Conservation (phyloP, 2,329 filamentous ascomycete species). For the Alternaria tenuissima region DNA sequence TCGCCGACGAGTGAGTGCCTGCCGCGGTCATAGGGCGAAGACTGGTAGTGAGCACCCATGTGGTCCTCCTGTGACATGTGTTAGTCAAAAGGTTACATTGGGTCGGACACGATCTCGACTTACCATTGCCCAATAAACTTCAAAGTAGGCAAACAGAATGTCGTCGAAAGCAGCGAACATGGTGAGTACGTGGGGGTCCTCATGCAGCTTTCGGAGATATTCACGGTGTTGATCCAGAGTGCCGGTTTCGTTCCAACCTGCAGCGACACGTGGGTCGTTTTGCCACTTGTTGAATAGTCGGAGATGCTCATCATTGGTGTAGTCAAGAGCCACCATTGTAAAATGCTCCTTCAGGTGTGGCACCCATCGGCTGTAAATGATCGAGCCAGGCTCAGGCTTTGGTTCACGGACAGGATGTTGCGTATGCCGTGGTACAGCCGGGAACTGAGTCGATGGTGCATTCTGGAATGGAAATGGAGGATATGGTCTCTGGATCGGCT, state of each 20-base stretch:
- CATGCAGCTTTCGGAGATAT: slow-evolving; percentile 73
- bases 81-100: slow-evolving; percentile 25
- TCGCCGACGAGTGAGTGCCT: slow-evolving; percentile 69
- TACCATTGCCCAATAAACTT: slow-evolving; percentile 79
- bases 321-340: slow-evolving; percentile 78
- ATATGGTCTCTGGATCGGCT: slow-evolving; percentile 52
- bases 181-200: slow-evolving; percentile 75
- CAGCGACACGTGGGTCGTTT: slow-evolving; percentile 81
- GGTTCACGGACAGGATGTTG: slow-evolving; percentile 75
- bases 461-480: slow-evolving; percentile 54
- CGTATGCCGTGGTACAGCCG: slow-evolving; percentile 61
- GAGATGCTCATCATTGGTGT: slow-evolving; percentile 69
- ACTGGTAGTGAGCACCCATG: slow-evolving; percentile 65
- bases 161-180: slow-evolving; percentile 77
- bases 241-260: slow-evolving; percentile 82
- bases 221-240: slow-evolving; percentile 76
- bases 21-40: slow-evolving; percentile 66
- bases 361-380: slow-evolving; percentile 81
- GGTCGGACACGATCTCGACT: slow-evolving; percentile 16
- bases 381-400: slow-evolving; percentile 74
- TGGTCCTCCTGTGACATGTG: slow-evolving; percentile 61
- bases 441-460: slow-evolving; percentile 59
- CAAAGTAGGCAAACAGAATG: slow-evolving; percentile 77
- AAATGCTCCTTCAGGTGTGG: slow-evolving; percentile 79
- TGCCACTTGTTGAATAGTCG: slow-evolving; percentile 80